These are phyloP conservation scores for Penicillium salamii DNA, from an alignment of 495 filamentous ascomycete species.

Conservation along the genomic window DNA sequence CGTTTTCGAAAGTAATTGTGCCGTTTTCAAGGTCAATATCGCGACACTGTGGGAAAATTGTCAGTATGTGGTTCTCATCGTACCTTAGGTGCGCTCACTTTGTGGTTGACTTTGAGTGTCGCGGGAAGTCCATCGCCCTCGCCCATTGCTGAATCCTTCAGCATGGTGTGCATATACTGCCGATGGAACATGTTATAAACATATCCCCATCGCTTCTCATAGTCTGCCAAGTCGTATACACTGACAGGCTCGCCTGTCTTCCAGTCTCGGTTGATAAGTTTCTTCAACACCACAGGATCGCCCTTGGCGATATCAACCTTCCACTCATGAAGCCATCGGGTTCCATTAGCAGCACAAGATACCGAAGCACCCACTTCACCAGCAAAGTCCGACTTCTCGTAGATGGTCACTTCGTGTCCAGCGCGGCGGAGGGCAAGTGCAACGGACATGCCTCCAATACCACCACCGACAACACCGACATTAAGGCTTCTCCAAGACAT, in stretches of 20 bases:
- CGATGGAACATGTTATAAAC: conserved; percentile 58
- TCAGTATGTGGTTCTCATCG: not conserved
- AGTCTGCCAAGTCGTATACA: conserved; percentile 44
- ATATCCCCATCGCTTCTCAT: conserved; percentile 43
- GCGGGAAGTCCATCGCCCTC: conserved; percentile 43
- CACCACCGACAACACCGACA: conserved; percentile 62
- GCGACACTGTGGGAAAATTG: conserved; percentile 20
- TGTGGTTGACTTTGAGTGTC: conserved; percentile 42
- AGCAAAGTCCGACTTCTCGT: conserved; percentile 40
- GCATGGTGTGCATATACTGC: conserved; percentile 53
- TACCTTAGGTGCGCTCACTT: conserved; percentile 16
- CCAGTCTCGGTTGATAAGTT: conserved; percentile 51
- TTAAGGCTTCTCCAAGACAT: conserved; percentile 36
- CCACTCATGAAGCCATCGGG: conserved; percentile 47
- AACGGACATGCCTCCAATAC: conserved; percentile 65
- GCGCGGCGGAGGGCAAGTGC: conserved; percentile 61
- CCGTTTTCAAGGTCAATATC: conserved; percentile 36
- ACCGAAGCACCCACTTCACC: conserved; percentile 45
- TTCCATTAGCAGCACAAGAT: conserved; percentile 44
- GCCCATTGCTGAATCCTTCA: conserved; percentile 46
- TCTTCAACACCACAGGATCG: conserved; percentile 45
- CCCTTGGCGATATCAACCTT: conserved; percentile 41
- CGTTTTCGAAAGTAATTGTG: conserved; percentile 38
- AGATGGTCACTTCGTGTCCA: conserved; percentile 58
- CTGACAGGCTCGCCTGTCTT: conserved; percentile 44